phyloP scores from a whole-genome alignment of 2,329 filamentous ascomycete species.

The Cyphellophora europaea region DNA sequence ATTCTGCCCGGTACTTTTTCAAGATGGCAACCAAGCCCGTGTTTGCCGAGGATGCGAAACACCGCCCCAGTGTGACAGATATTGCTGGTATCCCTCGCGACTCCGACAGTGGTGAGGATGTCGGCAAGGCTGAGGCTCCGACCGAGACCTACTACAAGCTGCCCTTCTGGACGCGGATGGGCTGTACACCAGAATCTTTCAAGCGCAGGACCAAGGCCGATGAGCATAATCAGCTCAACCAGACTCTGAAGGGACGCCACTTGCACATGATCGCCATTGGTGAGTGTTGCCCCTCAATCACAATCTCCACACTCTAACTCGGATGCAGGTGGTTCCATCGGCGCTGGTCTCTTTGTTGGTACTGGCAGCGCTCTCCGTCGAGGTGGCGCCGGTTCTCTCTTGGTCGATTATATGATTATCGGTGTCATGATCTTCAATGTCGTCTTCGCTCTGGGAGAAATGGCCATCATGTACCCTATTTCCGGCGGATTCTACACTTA shows the following conservation, averaged over 20 bases:
- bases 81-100: no score
- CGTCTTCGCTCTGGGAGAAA: slow-evolving; percentile 81
- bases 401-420: slow-evolving; percentile 67
- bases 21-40: no score
- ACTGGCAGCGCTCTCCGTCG: slow-evolving; percentile 61
- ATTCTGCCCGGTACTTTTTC: no score
- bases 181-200: slow-evolving; percentile 29
- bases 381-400: slow-evolving; percentile 68
- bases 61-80: no score
- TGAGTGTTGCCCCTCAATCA: no score
- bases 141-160: slow-evolving; percentile 5
- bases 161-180: slow-evolving; percentile 29
- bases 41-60: no score
- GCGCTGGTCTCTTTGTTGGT: slow-evolving; percentile 67
- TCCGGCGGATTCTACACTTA: slow-evolving; percentile 87
- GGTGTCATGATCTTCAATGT: slow-evolving; percentile 86
- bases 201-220: slow-evolving; percentile 39
- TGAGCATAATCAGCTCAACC: slow-evolving; percentile 49
- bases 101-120: no score
- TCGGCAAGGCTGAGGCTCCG: no score
- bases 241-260: slow-evolving; percentile 73
- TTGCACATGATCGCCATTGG: slow-evolving; percentile 97
- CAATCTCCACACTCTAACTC: no score
- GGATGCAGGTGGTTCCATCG: not conserved
- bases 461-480: slow-evolving; percentile 85